Evolutionary conservation across 106 monocot species (phyloP), one percentile per base, ranked within the genome.

Genomic region (Dendrobium nobile): DNA sequence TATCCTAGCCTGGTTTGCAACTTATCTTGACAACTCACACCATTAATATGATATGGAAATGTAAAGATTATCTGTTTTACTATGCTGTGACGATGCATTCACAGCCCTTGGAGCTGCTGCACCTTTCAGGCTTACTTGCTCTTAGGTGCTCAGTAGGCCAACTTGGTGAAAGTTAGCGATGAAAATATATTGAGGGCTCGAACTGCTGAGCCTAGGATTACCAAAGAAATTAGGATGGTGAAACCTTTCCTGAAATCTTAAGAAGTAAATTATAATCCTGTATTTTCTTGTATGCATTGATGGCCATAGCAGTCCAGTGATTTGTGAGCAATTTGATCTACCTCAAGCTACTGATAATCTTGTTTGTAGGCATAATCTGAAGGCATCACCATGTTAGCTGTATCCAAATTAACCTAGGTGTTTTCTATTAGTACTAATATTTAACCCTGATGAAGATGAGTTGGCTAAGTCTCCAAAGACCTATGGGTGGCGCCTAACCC

Each of bases 31-130:
- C 27, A 4, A 67, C 27, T 67, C 26, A 24, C 19, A 27, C 67
- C 22, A 67, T 67, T 67, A 67, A 67, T 67, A 28, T 27, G 22
- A 67, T 67, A 67, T 67, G 22, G 67, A 67, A 67, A 67, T 67
- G 26, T 67, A 10, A 24, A 67, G 26, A 1, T 24, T 67, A 0
- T 58, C 1, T 67, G 22, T 28, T 26, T 27, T 28, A 67, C 9
- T 67, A 26, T 26, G 26, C 26, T 67, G 26, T 19, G 4, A 45
- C 20, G 67, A 67, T 67, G 9, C 9, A 5, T 67, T 67, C 27
- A 67, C 26, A 27, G 67, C 6, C 67, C 27, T 26, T 1, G 16
- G 67, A 28, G 0, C 67, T 67, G 58, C 58, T 67, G 67, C 26
- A 5, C 67, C 4, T 67, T 24, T 11, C 67, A 67, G 27, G 9